A percentile compares a stretch with the other conserved stretches of the same genome.
Evolutionary conservation across 1,284 basidiomycete species (phyloP).

Genomic region (Moesziomyces sp.): DNA sequence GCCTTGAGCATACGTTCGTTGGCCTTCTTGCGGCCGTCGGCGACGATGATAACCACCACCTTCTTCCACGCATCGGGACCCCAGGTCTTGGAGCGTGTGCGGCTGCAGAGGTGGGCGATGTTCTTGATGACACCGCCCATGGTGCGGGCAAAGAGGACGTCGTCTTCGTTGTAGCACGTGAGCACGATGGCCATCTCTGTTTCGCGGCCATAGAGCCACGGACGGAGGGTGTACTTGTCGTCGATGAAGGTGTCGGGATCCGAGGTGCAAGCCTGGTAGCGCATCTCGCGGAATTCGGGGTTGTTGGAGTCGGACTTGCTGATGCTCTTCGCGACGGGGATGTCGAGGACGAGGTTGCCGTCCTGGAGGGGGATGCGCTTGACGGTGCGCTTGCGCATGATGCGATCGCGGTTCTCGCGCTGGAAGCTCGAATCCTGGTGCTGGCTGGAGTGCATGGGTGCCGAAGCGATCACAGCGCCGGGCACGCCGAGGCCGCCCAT

Average conservation of each 20-base stretch:
- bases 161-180: slow-evolving; percentile 93
- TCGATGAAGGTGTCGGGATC: slow-evolving; percentile 86
- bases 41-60: slow-evolving; percentile 76
- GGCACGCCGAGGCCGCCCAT: slow-evolving; percentile 31
- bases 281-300: slow-evolving; percentile 83
- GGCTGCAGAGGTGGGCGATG: slow-evolving; percentile 76
- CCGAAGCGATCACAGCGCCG: slow-evolving; percentile 38
- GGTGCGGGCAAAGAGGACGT: slow-evolving; percentile 89
- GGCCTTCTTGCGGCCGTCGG: slow-evolving; percentile 90
- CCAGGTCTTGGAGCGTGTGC: slow-evolving; percentile 94
- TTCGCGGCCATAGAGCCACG: slow-evolving; percentile 78
- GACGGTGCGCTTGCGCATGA: slow-evolving; percentile 68
- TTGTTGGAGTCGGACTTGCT: slow-evolving; percentile 73
- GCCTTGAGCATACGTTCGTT: slow-evolving; percentile 95
- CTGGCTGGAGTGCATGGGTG: slow-evolving; percentile 30
- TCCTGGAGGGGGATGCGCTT: slow-evolving; percentile 65
- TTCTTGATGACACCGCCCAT: slow-evolving; percentile 89
- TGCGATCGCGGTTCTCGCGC: slow-evolving; percentile 43
- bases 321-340: slow-evolving; percentile 64
- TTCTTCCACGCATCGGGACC: slow-evolving; percentile 97
- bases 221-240: slow-evolving; percentile 84
- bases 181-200: slow-evolving; percentile 86
- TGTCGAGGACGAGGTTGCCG: slow-evolving; percentile 68
- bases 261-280: slow-evolving; percentile 63
- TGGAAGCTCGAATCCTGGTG: slow-evolving; percentile 24